These are phyloP conservation scores for Rutstroemia sydowiana DNA, from an alignment of 2,329 filamentous ascomycete genomes.

Conservation along the genomic window DNA sequence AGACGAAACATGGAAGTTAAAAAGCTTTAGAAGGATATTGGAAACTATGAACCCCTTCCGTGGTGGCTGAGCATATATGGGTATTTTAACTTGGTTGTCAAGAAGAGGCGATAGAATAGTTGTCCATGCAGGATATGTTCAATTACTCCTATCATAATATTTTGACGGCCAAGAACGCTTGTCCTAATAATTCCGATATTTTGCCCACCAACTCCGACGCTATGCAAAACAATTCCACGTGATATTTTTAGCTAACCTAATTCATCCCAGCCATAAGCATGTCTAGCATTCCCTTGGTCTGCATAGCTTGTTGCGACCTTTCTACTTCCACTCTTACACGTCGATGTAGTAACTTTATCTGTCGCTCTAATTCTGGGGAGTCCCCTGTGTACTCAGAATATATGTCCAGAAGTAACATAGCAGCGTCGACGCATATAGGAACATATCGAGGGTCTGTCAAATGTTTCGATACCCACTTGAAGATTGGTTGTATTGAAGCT, in stretches of 20 bases:
- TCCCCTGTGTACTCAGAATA: conserved; percentile 75
- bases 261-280: conserved; percentile 52
- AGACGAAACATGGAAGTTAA: not conserved
- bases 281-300: conserved; percentile 83
- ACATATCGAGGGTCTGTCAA: conserved; percentile 79
- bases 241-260: conserved; percentile 20
- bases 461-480: conserved; percentile 75
- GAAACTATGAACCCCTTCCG: too few species aligned
- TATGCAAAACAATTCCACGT: conserved; percentile 30
- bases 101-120: not conserved
- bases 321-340: conserved; percentile 73
- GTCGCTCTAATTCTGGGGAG: conserved; percentile 63
- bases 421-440: conserved; percentile 73
- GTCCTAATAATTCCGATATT: conserved; percentile 9
- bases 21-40: too few species aligned
- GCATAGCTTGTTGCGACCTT: conserved; percentile 72
- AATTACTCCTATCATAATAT: conserved; percentile 9
- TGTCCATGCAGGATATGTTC: conserved; percentile 3
- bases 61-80: too few species aligned
- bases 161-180: conserved; percentile 8
- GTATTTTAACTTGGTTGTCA: not conserved
- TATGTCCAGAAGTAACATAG: conserved; percentile 74
- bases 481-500: conserved; percentile 68
- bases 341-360: conserved; percentile 61
- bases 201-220: conserved; percentile 32